Percentiles rank a stretch among this genome's conserved stretches.
These are phyloP conservation scores for Quercus agrifolia DNA, from an alignment of 306 rosid species.

Conservation along the genomic window DNA sequence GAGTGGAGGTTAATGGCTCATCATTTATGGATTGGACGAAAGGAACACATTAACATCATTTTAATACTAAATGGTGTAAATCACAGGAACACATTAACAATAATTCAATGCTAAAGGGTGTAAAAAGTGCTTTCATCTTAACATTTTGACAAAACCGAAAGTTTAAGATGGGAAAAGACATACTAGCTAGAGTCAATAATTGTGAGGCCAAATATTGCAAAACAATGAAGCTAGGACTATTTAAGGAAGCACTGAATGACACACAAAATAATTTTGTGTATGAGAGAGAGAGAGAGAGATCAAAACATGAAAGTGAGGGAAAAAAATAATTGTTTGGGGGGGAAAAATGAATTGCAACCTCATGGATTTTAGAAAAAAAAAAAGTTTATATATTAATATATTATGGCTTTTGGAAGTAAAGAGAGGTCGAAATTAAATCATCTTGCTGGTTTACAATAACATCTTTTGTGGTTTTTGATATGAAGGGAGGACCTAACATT, in stretches of 20 bases:
- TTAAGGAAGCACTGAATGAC: background rate
- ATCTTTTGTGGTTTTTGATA: constrained; percentile 10
- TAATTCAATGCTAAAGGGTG: too few relatives aligned
- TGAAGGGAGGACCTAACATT: constrained; percentile 21
- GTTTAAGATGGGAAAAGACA: background rate
- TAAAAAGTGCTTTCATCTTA: background rate
- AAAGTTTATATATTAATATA: background rate
- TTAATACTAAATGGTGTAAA: too few relatives aligned
- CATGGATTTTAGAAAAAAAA: background rate
- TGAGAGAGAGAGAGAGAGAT: background rate
- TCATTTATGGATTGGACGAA: too few relatives aligned
- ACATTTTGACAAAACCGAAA: background rate
- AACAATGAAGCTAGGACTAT: background rate
- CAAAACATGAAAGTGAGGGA: background rate
- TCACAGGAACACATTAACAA: too few relatives aligned
- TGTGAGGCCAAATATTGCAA: background rate
- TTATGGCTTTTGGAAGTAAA: constrained; percentile 7
- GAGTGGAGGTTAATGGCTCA: too few relatives aligned
- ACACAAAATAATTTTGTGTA: background rate
- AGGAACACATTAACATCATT: too few relatives aligned
- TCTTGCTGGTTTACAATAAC: constrained; percentile 16
- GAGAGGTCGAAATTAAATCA: background rate
- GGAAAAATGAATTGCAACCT: background rate
- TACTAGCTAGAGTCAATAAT: background rate
- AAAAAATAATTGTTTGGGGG: background rate